Evolutionary conservation across 345 rosid species (phyloP).

Genomic region (Hibiscus tridactylites): DNA sequence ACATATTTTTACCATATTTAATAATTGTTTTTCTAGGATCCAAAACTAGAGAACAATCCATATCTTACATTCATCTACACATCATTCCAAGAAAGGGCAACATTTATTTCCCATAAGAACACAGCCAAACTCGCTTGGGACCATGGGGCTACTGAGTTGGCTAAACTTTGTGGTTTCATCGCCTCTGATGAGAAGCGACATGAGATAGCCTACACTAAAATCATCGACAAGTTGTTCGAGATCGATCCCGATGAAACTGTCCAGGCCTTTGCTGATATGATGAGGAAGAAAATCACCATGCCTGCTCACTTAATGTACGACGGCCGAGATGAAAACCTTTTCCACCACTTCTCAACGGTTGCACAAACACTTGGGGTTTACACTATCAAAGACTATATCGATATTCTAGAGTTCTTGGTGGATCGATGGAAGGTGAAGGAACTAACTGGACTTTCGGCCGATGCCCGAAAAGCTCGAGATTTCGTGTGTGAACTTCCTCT

Average conservation of each 20-base stretch:
- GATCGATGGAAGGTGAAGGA: conserved; percentile 24
- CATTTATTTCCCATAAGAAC: conserved; percentile 36
- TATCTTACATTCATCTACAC: conserved; percentile 33
- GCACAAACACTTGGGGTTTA: conserved; percentile 27
- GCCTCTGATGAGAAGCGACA: conserved; percentile 35
- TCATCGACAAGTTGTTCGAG: conserved; percentile 31
- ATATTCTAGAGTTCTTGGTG: conserved; percentile 27
- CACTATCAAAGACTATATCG: conserved; percentile 23
- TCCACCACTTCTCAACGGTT: conserved; percentile 23
- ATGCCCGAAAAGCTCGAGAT: conserved; percentile 23
- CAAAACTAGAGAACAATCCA: conserved; percentile 19
- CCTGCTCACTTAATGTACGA: conserved; percentile 13
- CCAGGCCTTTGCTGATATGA: conserved; percentile 28
- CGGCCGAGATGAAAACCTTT: conserved; percentile 21
- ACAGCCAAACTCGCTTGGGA: conserved; percentile 30
- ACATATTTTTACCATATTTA: too few species aligned
- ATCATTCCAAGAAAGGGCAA: conserved; percentile 37
- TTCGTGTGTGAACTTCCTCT: conserved; percentile 25
- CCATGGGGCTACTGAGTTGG: conserved; percentile 28
- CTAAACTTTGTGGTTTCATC: conserved; percentile 30
- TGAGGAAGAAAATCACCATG: conserved; percentile 32
- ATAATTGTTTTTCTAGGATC: conserved; percentile 14
- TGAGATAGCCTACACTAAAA: conserved; percentile 27
- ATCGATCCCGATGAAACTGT: conserved; percentile 30
- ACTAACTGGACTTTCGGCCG: conserved; percentile 21